Evolutionary conservation across 345 rosid species (phyloP).

Genomic region (Pistacia vera): DNA sequence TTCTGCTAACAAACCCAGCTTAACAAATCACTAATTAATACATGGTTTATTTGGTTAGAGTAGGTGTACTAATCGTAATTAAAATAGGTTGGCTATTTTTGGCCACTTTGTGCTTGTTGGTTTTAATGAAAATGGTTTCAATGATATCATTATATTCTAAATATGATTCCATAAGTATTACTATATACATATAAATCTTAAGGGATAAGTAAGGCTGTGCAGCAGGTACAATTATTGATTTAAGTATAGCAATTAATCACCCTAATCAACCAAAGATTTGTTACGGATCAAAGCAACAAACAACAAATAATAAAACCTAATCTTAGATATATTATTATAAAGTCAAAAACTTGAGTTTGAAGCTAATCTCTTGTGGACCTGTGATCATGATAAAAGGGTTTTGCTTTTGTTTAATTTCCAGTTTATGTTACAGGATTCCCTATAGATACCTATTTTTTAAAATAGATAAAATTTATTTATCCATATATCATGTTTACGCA

Average conservation of each 20-base stretch:
- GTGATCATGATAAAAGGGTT: no score
- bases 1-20: background rate
- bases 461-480: no score
- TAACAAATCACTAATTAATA: background rate
- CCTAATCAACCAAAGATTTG: conserved; percentile 7
- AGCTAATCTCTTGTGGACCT: no score
- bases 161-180: background rate
- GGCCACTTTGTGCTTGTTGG: conserved; percentile 6
- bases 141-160: background rate
- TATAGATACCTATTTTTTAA: no score
- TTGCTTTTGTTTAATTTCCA: no score
- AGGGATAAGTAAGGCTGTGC: background rate
- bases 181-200: no score
- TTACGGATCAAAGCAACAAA: background rate
- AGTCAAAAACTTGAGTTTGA: background rate
- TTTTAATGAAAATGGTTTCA: background rate
- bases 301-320: background rate
- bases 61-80: conserved; percentile 2
- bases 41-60: background rate
- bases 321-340: background rate
- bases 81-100: conserved; percentile 4
- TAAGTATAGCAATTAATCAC: background rate
- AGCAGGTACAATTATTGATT: conserved; percentile 1
- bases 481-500: no score
- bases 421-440: no score